Evolutionary conservation across 179 eudicot genomes (phyloP).

Genomic region (Spinacia oleracea): DNA sequence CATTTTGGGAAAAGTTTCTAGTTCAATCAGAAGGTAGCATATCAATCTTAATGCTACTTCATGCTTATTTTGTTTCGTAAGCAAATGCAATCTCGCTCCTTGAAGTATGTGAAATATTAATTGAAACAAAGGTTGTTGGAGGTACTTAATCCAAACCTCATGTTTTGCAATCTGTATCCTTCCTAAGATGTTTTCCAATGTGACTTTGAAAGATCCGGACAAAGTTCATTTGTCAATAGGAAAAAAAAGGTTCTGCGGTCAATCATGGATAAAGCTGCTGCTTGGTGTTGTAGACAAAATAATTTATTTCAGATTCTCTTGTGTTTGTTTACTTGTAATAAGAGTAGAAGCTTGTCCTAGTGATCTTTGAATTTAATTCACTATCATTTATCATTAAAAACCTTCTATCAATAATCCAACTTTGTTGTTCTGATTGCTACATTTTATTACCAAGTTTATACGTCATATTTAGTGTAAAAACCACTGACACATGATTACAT

Average conservation of each 20-base stretch:
- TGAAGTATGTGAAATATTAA: not conserved
- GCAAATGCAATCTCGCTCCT: not conserved
- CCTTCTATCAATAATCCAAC: not conserved
- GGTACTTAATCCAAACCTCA: not conserved
- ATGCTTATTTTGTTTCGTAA: constrained; percentile 16
- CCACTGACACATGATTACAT: constrained; percentile 3
- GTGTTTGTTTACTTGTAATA: not conserved
- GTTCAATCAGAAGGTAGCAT: constrained; percentile 73
- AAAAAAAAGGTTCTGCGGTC: not conserved
- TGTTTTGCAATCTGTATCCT: not conserved
- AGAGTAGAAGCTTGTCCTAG: not conserved
- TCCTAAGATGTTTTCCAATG: not conserved
- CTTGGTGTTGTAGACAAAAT: not conserved
- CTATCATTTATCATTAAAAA: not conserved
- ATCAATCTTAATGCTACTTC: not conserved
- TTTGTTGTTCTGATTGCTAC: not conserved
- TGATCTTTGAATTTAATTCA: not conserved
- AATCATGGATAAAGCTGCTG: too few species aligned
- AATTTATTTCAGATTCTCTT: not conserved
- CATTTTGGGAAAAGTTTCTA: constrained; percentile 79
- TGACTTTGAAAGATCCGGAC: not conserved
- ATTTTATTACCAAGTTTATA: not conserved
- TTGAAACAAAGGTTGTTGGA: not conserved
- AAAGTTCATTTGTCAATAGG: not conserved
- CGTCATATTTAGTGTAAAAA: not conserved